Evolutionary conservation across 2,329 filamentous ascomycete genomes (phyloP).

Genomic region (Proliferodiscus dingleyae): DNA sequence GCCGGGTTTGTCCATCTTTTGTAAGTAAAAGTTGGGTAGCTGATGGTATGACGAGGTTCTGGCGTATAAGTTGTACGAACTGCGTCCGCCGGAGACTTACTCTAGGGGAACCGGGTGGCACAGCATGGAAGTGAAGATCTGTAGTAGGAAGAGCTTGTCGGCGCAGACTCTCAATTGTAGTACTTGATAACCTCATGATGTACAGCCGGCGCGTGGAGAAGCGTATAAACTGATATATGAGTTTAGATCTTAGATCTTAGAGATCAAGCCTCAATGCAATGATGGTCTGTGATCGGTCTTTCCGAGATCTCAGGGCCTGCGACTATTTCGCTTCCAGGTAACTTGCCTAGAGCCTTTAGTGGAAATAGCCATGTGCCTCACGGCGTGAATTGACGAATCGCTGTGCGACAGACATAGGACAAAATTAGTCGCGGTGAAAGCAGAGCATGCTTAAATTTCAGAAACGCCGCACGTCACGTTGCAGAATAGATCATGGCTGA

Average conservation of each 20-base stretch:
- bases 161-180: neutral
- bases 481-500: neutral
- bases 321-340: neutral
- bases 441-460: neutral
- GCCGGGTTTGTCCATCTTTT: slow-evolving; percentile 2
- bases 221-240: slow-evolving; percentile 8
- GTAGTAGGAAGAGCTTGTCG: neutral
- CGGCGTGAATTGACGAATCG: neutral
- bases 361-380: neutral
- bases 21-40: neutral
- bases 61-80: neutral
- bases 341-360: neutral
- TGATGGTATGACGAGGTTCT: neutral
- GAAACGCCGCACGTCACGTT: neutral
- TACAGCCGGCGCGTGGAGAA: neutral
- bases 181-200: neutral
- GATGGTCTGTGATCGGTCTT: slow-evolving; percentile 16
- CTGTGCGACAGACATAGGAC: neutral
- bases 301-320: slow-evolving; percentile 15
- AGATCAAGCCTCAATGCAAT: slow-evolving; percentile 9
- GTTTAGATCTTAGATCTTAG: slow-evolving; percentile 8
- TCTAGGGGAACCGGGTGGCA: neutral
- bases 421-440: neutral
- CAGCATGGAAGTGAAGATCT: neutral
- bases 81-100: neutral